These are phyloP conservation scores for Apiosordaria backusii DNA, from an alignment of 495 filamentous ascomycete species.

Conservation along the genomic window DNA sequence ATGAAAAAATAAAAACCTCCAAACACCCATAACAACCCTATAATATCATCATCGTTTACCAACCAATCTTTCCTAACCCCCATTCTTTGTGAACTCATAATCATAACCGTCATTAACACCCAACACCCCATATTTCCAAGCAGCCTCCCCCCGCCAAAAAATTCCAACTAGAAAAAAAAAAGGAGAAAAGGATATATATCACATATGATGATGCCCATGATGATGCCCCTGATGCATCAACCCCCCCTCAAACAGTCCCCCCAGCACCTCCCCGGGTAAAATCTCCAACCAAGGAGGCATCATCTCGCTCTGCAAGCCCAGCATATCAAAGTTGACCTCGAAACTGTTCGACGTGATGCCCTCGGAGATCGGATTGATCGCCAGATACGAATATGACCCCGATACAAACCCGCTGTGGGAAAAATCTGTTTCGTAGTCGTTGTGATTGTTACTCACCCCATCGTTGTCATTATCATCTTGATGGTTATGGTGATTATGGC, in stretches of 20 bases:
- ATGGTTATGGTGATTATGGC: constrained; percentile 2
- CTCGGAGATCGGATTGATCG: constrained; percentile 45
- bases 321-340: constrained; percentile 57
- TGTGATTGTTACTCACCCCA: constrained; percentile 16
- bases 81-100: neutral
- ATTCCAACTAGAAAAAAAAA: neutral
- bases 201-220: neutral
- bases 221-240: constrained; percentile 18
- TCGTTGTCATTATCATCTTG: constrained; percentile 1
- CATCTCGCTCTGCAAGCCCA: constrained; percentile 32
- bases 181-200: neutral
- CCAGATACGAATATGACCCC: constrained; percentile 42
- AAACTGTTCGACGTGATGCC: constrained; percentile 65
- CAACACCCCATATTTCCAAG: neutral
- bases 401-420: constrained; percentile 37
- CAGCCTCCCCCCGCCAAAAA: neutral
- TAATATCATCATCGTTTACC: neutral
- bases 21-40: neutral
- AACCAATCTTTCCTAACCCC: no score
- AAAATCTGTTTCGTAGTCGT: constrained; percentile 35
- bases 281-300: constrained; percentile 35
- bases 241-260: constrained; percentile 23
- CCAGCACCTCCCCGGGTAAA: constrained; percentile 26
- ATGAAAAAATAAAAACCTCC: neutral
- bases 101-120: neutral